Evolutionary conservation across 140 eudicot genomes (phyloP).

Genomic region (Stevia rebaudiana): DNA sequence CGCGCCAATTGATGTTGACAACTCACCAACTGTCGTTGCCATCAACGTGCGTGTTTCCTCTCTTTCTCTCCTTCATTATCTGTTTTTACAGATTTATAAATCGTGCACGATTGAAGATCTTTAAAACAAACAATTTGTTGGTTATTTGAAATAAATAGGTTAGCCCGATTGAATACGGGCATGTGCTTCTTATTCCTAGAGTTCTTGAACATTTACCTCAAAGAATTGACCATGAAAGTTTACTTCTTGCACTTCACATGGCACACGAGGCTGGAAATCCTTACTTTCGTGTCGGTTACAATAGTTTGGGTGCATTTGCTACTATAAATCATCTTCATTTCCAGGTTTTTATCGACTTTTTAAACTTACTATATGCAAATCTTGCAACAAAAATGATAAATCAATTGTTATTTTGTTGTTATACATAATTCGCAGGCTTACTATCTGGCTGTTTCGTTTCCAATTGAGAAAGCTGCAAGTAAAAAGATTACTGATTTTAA

Average conservation of each 20-base stretch:
- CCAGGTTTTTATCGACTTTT: slow-evolving; percentile 43
- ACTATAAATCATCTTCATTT: slow-evolving; percentile 98
- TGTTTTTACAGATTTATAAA: not conserved
- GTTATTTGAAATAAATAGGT: slow-evolving; percentile 51
- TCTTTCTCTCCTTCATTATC: not conserved
- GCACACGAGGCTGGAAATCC: slow-evolving; percentile 90
- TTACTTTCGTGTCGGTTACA: slow-evolving; percentile 87
- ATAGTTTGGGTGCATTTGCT: slow-evolving; percentile 98
- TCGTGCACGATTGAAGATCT: not conserved
- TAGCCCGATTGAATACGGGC: slow-evolving; percentile 95
- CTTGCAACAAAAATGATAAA: slow-evolving; percentile 7
- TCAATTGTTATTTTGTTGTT: not conserved
- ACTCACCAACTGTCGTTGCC: slow-evolving; percentile 87
- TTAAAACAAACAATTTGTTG: not conserved
- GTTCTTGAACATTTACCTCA: slow-evolving; percentile 86
- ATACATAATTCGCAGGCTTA: slow-evolving; percentile 67
- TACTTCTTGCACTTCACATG: slow-evolving; percentile 83
- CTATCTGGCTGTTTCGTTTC: slow-evolving; percentile 74
- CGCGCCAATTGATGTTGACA: slow-evolving; percentile 61
- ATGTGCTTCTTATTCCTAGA: slow-evolving; percentile 87
- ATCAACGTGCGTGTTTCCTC: slow-evolving; percentile 53
- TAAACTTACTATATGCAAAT: not conserved
- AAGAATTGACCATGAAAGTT: slow-evolving; percentile 79
- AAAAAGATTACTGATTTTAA: slow-evolving; percentile 46
- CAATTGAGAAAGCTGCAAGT: slow-evolving; percentile 77